A percentile compares a stretch with the other conserved stretches of the same genome.
phyloP scores from a whole-genome alignment of 805 yeast species.

The Lipomyces mesembrius region DNA sequence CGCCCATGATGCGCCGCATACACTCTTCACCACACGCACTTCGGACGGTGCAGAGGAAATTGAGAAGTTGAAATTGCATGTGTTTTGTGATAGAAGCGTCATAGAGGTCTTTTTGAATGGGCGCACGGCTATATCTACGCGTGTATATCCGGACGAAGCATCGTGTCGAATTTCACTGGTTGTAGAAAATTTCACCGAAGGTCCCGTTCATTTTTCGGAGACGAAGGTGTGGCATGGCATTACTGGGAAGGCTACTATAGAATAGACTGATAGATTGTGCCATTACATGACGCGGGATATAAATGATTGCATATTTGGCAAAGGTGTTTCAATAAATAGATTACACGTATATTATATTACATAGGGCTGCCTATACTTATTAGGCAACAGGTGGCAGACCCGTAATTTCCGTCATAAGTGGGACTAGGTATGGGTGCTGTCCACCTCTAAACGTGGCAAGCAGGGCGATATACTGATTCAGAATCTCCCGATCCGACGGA shows the following conservation, averaged over 20 bases:
- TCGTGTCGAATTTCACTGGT: conserved; percentile 6
- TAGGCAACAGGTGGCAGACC: neutral
- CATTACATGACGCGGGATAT: neutral
- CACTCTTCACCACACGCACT: conserved; percentile 4
- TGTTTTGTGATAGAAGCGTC: conserved; percentile 11
- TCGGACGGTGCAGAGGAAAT: neutral
- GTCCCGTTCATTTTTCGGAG: neutral
- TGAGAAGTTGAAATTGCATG: conserved; percentile 7
- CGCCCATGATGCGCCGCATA: conserved; percentile 5
- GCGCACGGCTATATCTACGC: conserved; percentile 7
- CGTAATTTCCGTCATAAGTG: conserved; percentile 16
- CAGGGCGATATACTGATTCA: conserved; percentile 14
- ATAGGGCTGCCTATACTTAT: neutral
- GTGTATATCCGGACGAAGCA: conserved; percentile 7
- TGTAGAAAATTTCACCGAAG: neutral
- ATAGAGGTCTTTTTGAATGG: conserved; percentile 12
- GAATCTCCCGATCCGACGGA: conserved; percentile 12
- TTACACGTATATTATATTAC: neutral
- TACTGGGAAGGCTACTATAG: neutral
- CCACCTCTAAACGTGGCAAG: conserved; percentile 26
- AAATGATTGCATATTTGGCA: neutral
- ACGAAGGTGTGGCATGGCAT: conserved; percentile 8
- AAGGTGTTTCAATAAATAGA: neutral
- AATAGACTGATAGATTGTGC: neutral
- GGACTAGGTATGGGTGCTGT: conserved; percentile 19